phyloP scores from a whole-genome alignment of 225 moss, liverwort and hornwort genomes.

The Ulota crispa region DNA sequence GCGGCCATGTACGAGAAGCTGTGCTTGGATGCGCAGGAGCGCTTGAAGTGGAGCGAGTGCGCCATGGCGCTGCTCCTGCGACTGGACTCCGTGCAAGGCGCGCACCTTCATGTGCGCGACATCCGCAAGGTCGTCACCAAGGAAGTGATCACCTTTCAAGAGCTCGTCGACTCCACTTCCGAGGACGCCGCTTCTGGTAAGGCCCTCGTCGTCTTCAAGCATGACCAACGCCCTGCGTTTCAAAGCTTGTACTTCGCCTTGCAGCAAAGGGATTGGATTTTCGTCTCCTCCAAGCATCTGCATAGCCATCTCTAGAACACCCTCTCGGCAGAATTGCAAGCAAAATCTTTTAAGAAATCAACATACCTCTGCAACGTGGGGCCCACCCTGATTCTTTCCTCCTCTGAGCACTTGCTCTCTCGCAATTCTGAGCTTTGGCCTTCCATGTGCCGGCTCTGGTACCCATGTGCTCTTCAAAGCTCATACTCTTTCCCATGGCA shows the following conservation, averaged over 20 bases:
- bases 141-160: constrained; percentile 66
- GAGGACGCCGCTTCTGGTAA: constrained; percentile 9
- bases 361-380: background rate
- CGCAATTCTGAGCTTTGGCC: no score
- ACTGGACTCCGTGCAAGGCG: constrained; percentile 61
- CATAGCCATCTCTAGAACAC: constrained; percentile 5
- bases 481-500: constrained; percentile 16
- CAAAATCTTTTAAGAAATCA: background rate
- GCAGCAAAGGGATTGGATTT: constrained; percentile 40
- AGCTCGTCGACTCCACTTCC: constrained; percentile 51
- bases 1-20: constrained; percentile 39
- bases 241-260: constrained; percentile 27
- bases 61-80: constrained; percentile 55
- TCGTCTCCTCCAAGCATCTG: constrained; percentile 38
- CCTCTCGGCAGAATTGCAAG: background rate
- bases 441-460: no score
- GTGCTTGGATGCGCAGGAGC: constrained; percentile 38
- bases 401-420: background rate
- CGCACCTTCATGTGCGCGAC: constrained; percentile 56
- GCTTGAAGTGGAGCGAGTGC: constrained; percentile 47
- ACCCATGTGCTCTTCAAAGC: background rate
- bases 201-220: background rate
- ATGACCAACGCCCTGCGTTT: background rate
- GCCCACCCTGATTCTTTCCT: background rate
- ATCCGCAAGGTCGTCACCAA: constrained; percentile 55